Conservation (phyloP, 169 alveolate genomes). For the Plasmodium vivax region DNA sequence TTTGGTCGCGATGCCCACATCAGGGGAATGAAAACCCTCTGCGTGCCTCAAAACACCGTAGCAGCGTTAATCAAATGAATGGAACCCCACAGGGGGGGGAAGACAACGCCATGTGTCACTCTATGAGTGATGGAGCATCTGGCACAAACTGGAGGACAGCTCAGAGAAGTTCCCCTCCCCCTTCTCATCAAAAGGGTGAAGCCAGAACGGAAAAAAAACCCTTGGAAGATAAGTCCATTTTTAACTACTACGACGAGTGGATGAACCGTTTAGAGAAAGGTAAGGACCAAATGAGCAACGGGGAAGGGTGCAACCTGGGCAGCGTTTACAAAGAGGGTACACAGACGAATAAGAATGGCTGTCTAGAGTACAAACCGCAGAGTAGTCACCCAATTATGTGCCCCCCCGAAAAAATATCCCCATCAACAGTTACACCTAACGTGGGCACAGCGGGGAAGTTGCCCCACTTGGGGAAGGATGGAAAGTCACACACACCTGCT, state of each 20-base stretch:
- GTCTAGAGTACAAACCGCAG: not conserved
- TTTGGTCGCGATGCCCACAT: not conserved
- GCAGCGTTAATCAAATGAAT: not conserved
- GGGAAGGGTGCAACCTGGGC: not conserved
- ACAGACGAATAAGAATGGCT: not conserved
- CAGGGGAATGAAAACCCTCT: not conserved
- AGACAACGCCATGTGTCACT: not conserved
- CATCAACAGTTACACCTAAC: not conserved
- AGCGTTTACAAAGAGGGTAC: not conserved
- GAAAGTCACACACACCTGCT: not conserved
- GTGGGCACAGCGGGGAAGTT: not conserved
- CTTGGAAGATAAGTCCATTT: not conserved
- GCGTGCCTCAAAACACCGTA: not conserved
- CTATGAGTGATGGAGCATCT: not conserved
- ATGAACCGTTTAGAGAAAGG: not conserved
- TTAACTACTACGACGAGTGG: not conserved
- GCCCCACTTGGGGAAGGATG: not conserved
- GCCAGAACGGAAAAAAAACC: not conserved
- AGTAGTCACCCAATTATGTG: not conserved
- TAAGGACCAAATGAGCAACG: not conserved
- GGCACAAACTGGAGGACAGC: not conserved
- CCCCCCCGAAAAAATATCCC: not conserved
- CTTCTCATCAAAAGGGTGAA: not conserved
- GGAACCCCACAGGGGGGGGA: not conserved
- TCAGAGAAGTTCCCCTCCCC: not conserved